Evolutionary conservation across 768 basidiomycete genomes (phyloP).

Genomic region (Leccinellum luteum): DNA sequence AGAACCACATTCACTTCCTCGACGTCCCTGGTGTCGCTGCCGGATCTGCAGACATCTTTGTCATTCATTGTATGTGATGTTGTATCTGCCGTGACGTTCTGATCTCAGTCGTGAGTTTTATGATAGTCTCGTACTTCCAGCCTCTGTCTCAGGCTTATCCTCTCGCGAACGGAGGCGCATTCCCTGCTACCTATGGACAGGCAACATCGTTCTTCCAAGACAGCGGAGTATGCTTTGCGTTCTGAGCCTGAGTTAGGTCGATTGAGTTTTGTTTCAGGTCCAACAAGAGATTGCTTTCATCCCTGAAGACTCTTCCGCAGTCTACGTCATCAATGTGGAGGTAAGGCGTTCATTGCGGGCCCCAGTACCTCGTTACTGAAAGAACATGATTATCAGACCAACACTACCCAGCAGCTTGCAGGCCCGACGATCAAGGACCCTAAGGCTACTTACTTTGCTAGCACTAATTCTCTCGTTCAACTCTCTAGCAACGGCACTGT

Average conservation of each 20-base stretch:
- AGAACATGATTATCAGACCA: slow-evolving; percentile 39
- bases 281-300: slow-evolving; percentile 78
- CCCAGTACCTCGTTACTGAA: slow-evolving; percentile 3
- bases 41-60: slow-evolving; percentile 75
- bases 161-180: slow-evolving; percentile 40
- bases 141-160: slow-evolving; percentile 61
- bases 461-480: slow-evolving; percentile 61
- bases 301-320: slow-evolving; percentile 66
- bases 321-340: slow-evolving; percentile 74
- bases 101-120: not conserved
- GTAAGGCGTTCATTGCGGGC: slow-evolving; percentile 28
- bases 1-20: slow-evolving; percentile 86
- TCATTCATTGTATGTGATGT: slow-evolving; percentile 75
- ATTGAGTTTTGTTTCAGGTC: slow-evolving; percentile 36
- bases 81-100: not conserved
- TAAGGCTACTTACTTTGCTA: slow-evolving; percentile 60
- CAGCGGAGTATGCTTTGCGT: slow-evolving; percentile 40
- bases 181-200: slow-evolving; percentile 70
- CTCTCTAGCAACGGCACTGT: slow-evolving; percentile 59
- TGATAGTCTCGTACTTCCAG: slow-evolving; percentile 75
- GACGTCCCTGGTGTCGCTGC: slow-evolving; percentile 64
- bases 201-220: slow-evolving; percentile 67
- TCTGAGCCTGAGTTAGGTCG: not conserved
- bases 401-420: slow-evolving; percentile 59
- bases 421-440: slow-evolving; percentile 63